Conservation (phyloP, 257 asterid genomes). For the Capsicum chinense region DNA sequence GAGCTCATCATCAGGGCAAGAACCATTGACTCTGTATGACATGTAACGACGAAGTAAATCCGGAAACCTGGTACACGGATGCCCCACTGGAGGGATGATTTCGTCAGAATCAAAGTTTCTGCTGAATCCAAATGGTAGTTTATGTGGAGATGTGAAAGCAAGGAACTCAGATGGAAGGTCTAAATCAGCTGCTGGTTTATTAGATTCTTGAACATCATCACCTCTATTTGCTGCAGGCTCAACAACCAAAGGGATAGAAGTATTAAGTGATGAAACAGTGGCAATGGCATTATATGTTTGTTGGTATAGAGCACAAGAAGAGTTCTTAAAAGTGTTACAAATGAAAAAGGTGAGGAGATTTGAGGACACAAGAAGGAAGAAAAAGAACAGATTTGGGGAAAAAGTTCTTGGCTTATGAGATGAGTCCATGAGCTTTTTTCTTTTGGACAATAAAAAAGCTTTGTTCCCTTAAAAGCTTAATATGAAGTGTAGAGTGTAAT, state of each 20-base stretch:
- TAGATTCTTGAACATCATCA: not conserved
- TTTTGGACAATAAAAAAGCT: not conserved
- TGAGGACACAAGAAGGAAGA: slow-evolving; percentile 55
- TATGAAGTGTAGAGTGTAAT: too few relatives aligned
- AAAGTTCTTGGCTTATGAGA: slow-evolving; percentile 36
- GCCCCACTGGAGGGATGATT: slow-evolving; percentile 61
- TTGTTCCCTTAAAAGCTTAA: not conserved
- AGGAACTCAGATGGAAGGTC: slow-evolving; percentile 62
- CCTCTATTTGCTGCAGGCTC: not conserved
- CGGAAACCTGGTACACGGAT: slow-evolving; percentile 47
- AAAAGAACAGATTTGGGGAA: slow-evolving; percentile 49
- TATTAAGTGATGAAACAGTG: not conserved
- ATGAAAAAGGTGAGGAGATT: slow-evolving; percentile 59
- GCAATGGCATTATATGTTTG: slow-evolving; percentile 24
- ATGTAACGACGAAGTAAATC: slow-evolving; percentile 54
- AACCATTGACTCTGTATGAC: slow-evolving; percentile 62
- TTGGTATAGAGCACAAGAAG: slow-evolving; percentile 45
- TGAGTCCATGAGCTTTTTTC: slow-evolving; percentile 34
- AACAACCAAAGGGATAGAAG: slow-evolving; percentile 19
- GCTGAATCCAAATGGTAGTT: slow-evolving; percentile 66
- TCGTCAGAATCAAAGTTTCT: slow-evolving; percentile 60
- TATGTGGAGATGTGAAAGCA: slow-evolving; percentile 60
- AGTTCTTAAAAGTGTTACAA: slow-evolving; percentile 47
- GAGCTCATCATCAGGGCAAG: slow-evolving; percentile 75
- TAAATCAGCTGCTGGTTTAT: not conserved